phyloP scores from a whole-genome alignment of 1,139 yeast genomes.

The Lodderomyces orthopsilosis region DNA sequence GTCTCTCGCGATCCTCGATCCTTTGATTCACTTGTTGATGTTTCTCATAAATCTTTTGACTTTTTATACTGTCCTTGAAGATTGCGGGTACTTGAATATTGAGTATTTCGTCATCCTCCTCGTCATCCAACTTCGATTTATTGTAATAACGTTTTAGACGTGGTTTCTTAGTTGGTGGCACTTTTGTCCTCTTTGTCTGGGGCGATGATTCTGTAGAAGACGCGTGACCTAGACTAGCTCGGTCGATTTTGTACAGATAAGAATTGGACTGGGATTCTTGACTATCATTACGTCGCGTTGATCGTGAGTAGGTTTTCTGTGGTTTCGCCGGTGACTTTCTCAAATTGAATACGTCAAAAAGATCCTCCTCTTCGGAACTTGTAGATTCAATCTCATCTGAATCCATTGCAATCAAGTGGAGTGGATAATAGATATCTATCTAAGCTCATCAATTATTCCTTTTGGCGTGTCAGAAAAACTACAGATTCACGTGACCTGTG shows the following conservation, averaged over 20 bases:
- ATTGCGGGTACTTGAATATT: slow-evolving; percentile 24
- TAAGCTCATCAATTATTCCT: background rate
- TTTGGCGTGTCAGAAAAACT: background rate
- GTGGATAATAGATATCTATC: background rate
- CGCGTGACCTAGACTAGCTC: background rate
- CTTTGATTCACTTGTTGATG: slow-evolving; percentile 16
- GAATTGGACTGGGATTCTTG: background rate
- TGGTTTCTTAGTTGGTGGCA: background rate
- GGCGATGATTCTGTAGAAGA: background rate
- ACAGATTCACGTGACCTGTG: background rate
- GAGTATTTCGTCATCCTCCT: slow-evolving; percentile 16
- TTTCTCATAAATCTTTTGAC: slow-evolving; percentile 17
- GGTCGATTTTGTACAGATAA: background rate
- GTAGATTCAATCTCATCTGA: slow-evolving; percentile 4
- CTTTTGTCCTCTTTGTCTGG: background rate
- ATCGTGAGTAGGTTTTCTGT: background rate
- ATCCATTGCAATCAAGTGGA: background rate
- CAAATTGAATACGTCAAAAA: slow-evolving; percentile 2
- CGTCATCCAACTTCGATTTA: background rate
- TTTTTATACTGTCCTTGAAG: slow-evolving; percentile 26
- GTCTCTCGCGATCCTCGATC: slow-evolving; percentile 13
- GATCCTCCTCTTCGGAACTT: slow-evolving; percentile 4
- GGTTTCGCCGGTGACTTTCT: background rate
- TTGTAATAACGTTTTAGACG: slow-evolving; percentile 1
- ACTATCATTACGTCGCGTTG: background rate